Percentiles rank a stretch among this genome's conserved stretches.
phyloP scores from a whole-genome alignment of 306 rosid genomes.

The Gastrolobium bilobum region DNA sequence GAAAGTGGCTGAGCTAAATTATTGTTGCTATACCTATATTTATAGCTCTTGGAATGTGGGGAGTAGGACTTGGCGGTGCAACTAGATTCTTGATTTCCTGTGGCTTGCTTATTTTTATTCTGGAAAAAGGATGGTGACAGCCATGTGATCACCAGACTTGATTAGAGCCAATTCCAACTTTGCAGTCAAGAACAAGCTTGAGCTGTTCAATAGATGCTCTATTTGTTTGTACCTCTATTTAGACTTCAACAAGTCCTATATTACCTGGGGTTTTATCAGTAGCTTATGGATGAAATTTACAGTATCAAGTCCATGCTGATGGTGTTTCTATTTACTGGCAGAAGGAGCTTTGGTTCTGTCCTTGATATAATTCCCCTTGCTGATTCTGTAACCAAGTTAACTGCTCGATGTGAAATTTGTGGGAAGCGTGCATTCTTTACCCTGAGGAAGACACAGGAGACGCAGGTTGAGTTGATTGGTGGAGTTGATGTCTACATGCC shows the following conservation, averaged over 20 bases:
- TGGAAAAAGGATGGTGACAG: background rate
- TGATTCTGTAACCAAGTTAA: slow-evolving; percentile 87
- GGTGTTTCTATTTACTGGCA: slow-evolving; percentile 48
- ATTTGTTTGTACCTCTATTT: background rate
- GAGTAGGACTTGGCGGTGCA: slow-evolving; percentile 1
- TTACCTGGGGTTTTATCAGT: background rate
- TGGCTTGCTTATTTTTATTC: background rate
- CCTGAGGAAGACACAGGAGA: slow-evolving; percentile 83
- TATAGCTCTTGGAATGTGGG: background rate
- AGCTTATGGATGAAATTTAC: slow-evolving; percentile 20
- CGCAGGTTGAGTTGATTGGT: slow-evolving; percentile 74
- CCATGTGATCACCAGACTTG: slow-evolving; percentile 1
- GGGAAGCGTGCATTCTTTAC: slow-evolving; percentile 82
- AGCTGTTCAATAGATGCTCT: background rate
- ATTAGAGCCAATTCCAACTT: slow-evolving; percentile 5
- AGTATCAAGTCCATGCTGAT: slow-evolving; percentile 29
- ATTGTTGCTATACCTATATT: background rate
- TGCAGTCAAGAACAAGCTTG: background rate
- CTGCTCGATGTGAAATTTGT: slow-evolving; percentile 88
- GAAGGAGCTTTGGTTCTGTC: slow-evolving; percentile 91
- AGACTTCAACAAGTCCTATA: background rate
- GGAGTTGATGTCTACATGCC: slow-evolving; percentile 96
- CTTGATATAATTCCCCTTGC: slow-evolving; percentile 87
- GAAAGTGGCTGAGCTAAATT: slow-evolving; percentile 1
- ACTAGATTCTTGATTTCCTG: background rate